Evolutionary conservation across 768 basidiomycete species (phyloP), one percentile per base, ranked within the genome.

Genomic region (Lepiota subincarnata): DNA sequence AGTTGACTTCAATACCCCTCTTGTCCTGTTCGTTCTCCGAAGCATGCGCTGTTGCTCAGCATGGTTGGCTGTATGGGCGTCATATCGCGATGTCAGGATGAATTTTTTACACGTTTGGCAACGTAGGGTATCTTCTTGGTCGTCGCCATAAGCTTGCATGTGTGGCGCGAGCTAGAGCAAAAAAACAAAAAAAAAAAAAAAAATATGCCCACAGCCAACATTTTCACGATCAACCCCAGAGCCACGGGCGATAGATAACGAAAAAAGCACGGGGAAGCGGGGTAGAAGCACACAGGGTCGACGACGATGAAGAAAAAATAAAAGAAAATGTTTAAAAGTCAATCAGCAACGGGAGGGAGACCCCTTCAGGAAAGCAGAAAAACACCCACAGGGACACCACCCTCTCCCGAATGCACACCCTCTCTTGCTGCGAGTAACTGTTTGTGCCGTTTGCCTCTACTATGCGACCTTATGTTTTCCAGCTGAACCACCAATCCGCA

Each of bases 11-110:
- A 11, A 81, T 64, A 1, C 74, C 77, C 35, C 77, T 66, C 51
- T 79, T 80, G 60, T 83, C 77, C 26, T 68, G 66, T 41, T 75
- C 71, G 0, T 79, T 72, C 31, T 70, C 69, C 4, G 70, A 73
- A 6, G 66, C 22, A 67, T 57, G 1, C 64, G 64, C 35, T 69
- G 62, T 34, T 63, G 60, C 35, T 66, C 59, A 22, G 59, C 51
- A 47, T 75, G 73, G 22, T 57, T 53, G 4, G 61, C 68, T 20
- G 64, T 41, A 59, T 75, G 73, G 2, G 62, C 57, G 16, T 57
- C 59, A 43, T 64, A 63, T 2, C 61, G 61, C 0, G 58, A 22
- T 13, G 56, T 38, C 2, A 59, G 54, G 16, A 75, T 47, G 6
- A 50, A 60, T 45, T 55, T 67, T 8, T 37, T 54, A 45, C 68